Evolutionary conservation across 495 filamentous ascomycete species (phyloP), one percentile per base, ranked within the genome.

Genomic region (Penicillium diatomitis): DNA sequence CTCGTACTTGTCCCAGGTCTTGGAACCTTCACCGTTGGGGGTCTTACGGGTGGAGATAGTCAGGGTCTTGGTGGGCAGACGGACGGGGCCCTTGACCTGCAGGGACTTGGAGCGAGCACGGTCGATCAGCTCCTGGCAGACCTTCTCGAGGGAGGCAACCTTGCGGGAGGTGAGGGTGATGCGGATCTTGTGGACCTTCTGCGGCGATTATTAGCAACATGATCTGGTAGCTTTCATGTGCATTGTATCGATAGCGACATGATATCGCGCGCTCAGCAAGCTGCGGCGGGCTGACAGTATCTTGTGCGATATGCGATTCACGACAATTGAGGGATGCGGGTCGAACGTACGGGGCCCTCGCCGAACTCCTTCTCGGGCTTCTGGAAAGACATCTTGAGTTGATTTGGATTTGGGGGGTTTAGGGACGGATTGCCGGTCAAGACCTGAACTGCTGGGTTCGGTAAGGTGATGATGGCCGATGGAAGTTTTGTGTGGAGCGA

Each of bases 1-100:
- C 85, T 98, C 94, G 73, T 81, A 97, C 69, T 79, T 84, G 75
- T 98, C 92, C 92, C 92, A 97, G 66, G 92, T 98, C 86, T 98
- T 98, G 70, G 88, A 95, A 75, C 92, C 92, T 82, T 98, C 92
- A 84, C 92, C 92, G 73, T 88, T 92, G 68, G 92, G 92, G 55
- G 92, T 96, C 85, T 90, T 91, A 61, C 87, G 77, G 74, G 89
- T 95, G 65, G 89, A 91, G 80, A 97, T 81, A 79, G 94, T 86
- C 61, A 98, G 83, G 67, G 81, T 85, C 83, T 96, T 96, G 77
- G 92, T 97, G 54, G 92, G 92, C 53, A 98, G 87, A 72, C 92
- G 92, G 72, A 98, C 94, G 68, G 92, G 92, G 67, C 92, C 92
- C 82, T 96, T 96, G 77, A 95, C 88, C 68, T 89, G 88, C 63